Base-by-base conservation (phyloP, 1,139 yeast species). In the Sugiyamaella japonica region DNA sequence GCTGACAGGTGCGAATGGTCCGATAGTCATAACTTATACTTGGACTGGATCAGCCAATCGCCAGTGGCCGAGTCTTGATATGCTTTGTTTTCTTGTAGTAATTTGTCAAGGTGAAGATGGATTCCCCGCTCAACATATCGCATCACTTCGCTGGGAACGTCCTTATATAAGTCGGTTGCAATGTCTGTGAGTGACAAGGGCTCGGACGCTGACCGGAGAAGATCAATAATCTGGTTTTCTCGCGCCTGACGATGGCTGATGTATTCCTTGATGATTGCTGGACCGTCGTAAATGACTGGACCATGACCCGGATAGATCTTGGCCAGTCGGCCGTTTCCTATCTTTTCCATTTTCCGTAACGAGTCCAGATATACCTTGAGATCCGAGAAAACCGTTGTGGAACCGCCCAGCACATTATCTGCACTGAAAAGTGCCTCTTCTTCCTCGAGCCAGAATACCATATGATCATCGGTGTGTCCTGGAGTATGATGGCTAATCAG, bases 241-340 rank as follows among this genome's bases (percentile, higher is more conserved):
- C 76, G 69, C 37, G 63, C 63, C 39, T 57, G 61, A 4, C 76
- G 69, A 56, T 73, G 76, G 32, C 54, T 58, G 20, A 73, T 68
- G 59, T 73, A 73, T 53, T 63, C 67, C 12, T 58, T 43, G 56
- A 73, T 65, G 52, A 64, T 66, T n/a, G 54, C 61, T 9, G 58
- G 61, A 13, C 73, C 73, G 39, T 72, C 68, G 15, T 56, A 57
- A 25, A 73, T 62, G 15, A 66, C 59, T 23, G 69, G 71, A 16
- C 76, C 76, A 50, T 73, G 76, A 10, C 74, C 76, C 0, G 76
- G 76, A 50, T 68, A 71, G 34, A 73, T 66, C 44, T 52, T 45
- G 23, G 41, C 52, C 51, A 6, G 51, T 40, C 29, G 50, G 47
- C 49, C 45, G 49, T 48, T 47, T 1, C 66, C 67, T 15, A 67